Conservation (phyloP, 2,329 filamentous ascomycete genomes). For the Lachnellula hyalina region DNA sequence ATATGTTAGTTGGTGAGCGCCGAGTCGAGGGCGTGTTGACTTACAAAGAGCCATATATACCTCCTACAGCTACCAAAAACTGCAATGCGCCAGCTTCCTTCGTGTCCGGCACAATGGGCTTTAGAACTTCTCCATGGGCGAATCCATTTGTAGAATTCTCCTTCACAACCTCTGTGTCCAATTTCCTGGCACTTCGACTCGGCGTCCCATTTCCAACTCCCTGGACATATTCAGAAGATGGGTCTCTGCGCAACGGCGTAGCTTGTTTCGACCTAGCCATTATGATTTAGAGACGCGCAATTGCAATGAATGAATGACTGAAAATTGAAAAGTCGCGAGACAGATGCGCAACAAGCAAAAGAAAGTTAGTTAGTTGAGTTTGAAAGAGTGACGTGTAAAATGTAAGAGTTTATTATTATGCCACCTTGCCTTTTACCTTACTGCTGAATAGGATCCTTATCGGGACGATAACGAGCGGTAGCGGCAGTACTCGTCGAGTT, state of each 20-base stretch:
- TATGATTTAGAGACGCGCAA: not conserved
- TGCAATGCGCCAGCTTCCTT: slow-evolving; percentile 63
- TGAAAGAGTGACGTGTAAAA: not conserved
- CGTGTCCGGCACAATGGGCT: slow-evolving; percentile 27
- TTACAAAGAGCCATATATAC: slow-evolving; percentile 97
- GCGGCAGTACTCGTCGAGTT: not conserved
- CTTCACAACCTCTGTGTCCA: slow-evolving; percentile 27
- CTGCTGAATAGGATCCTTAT: slow-evolving; percentile 2
- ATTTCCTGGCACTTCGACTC: slow-evolving; percentile 29
- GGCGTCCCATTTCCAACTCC: slow-evolving; percentile 31
- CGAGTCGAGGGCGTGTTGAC: slow-evolving; percentile 22
- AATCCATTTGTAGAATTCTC: slow-evolving; percentile 25
- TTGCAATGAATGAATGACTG: slow-evolving; percentile 4
- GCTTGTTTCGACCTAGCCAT: slow-evolving; percentile 73
- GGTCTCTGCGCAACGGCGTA: slow-evolving; percentile 56
- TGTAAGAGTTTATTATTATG: slow-evolving; percentile 3
- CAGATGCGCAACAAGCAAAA: not conserved
- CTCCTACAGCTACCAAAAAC: slow-evolving; percentile 80
- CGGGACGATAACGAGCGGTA: not conserved
- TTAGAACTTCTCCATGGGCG: slow-evolving; percentile 28
- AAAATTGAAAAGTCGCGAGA: not conserved
- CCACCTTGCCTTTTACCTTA: slow-evolving; percentile 14
- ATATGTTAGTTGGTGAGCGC: not conserved
- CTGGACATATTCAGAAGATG: slow-evolving; percentile 62
- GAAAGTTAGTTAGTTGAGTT: not conserved